phyloP scores from a whole-genome alignment of 1,284 basidiomycete species.

The Malassezia yamatoensis region DNA sequence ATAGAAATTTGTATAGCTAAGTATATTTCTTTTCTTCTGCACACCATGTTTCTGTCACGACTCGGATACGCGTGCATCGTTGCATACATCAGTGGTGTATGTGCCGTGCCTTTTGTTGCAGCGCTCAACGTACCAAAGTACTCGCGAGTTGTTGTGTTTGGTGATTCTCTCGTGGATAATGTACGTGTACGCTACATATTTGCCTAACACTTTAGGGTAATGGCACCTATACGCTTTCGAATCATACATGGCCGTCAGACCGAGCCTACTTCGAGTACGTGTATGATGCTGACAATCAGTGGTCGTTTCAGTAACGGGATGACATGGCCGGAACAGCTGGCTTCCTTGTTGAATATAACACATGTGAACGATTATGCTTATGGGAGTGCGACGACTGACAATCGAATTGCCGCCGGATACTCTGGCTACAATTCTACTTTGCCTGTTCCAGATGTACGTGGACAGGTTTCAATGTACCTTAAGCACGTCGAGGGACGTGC shows the following conservation, averaged over 20 bases:
- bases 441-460: slow-evolving; percentile 17
- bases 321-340: slow-evolving; percentile 24
- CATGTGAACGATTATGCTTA: slow-evolving; percentile 19
- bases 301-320: slow-evolving; percentile 25
- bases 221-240: slow-evolving; percentile 22
- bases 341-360: slow-evolving; percentile 6
- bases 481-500: background rate
- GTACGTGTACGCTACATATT: background rate
- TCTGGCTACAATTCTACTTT: slow-evolving; percentile 19
- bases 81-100: background rate
- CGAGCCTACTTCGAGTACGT: slow-evolving; percentile 16
- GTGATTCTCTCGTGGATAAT: slow-evolving; percentile 27
- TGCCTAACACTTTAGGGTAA: slow-evolving; percentile 13
- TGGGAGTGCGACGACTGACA: slow-evolving; percentile 27
- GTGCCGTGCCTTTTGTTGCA: background rate
- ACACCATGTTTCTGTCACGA: background rate
- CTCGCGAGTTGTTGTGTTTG: slow-evolving; percentile 20
- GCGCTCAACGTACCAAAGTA: background rate
- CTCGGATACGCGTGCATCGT: background rate
- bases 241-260: slow-evolving; percentile 23
- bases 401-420: slow-evolving; percentile 15
- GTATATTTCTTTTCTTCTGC: background rate
- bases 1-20: slow-evolving; percentile 17
- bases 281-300: background rate
- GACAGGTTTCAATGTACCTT: slow-evolving; percentile 16